Base-by-base conservation (phyloP, 2,329 filamentous ascomycete species). In the Monilinia laxa region DNA sequence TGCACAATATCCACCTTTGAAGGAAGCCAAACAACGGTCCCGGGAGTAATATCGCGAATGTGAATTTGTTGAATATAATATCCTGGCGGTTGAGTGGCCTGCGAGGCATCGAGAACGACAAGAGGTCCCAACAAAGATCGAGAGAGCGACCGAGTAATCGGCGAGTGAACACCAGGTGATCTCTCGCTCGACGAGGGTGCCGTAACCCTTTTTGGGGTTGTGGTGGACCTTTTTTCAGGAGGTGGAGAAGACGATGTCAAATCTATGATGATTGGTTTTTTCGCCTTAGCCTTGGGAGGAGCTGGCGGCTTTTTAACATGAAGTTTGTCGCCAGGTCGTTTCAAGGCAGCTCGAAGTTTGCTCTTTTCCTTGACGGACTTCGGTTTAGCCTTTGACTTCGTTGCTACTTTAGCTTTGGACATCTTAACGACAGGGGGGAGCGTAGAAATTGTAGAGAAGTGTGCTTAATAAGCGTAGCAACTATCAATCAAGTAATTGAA, bases 11-110 rank as follows among this genome's bases (percentile, higher is more conserved):
- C 23, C 5, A 11, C 6, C 23, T 63, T 66, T 1, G 57, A n/a
- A 0, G 57, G 64, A 7, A 66, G 38, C 64, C 64, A 66, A 6
- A 66, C 57, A 4, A 66, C 16, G 16, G 55, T 62, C 0, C 57
- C 64, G 0, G 64, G 64, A 1, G 31, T 35, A 3, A 66, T 66
- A 9, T 25, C 42, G 0, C 5, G 28, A 11, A 66, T n/a, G 25
- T 66, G 57, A 4, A 18, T 25, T 0, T 57, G 3, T 38, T 62
- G 57, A 1, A 66, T 63, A 3, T 63, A 66, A 1, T 66, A 62
- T 10, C 35, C 25, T 0, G 64, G 38, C 6, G 57, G 64, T 14
- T 60, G 54, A 6, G 63, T 23, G 10, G 57, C 12, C 3, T 18
- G 14, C 1, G 35, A 10, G 5, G 5, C 3, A 6, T 57, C 11